Conservation (phyloP, 495 filamentous ascomycete genomes). For the Talaromyces ruber region DNA sequence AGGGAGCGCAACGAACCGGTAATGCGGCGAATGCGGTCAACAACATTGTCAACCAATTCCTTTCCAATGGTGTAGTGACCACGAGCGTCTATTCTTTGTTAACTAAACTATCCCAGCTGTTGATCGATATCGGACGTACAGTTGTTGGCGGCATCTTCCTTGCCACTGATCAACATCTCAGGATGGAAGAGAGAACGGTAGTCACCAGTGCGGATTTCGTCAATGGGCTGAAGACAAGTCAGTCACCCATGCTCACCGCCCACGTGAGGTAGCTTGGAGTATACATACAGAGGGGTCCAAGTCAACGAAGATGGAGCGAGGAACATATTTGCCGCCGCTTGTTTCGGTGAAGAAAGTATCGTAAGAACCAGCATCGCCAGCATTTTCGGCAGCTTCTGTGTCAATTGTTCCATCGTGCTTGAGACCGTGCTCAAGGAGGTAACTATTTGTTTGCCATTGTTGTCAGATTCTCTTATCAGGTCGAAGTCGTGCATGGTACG, state of each 20-base stretch:
- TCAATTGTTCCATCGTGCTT: constrained; percentile 64
- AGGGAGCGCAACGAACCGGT: constrained; percentile 45
- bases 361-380: constrained; percentile 59
- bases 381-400: constrained; percentile 48
- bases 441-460: constrained; percentile 38
- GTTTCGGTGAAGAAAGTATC: constrained; percentile 93
- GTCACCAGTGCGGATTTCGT: constrained; percentile 77
- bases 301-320: constrained; percentile 83
- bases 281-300: constrained; percentile 69
- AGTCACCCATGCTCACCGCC: constrained; percentile 5
- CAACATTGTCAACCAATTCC: constrained; percentile 75
- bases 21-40: constrained; percentile 79
- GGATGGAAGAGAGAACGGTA: constrained; percentile 88
- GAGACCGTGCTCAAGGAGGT: constrained; percentile 87
- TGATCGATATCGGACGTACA: constrained; percentile 30
- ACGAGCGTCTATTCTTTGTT: constrained; percentile 59
- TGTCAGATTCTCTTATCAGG: neutral
- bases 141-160: constrained; percentile 93
- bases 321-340: constrained; percentile 79
- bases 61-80: constrained; percentile 92
- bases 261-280: neutral
- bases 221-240: constrained; percentile 52
- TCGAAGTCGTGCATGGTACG: neutral
- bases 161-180: constrained; percentile 79
- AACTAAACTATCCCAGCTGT: constrained; percentile 8